phyloP scores from a whole-genome alignment of 1,284 basidiomycete genomes.

The Cutaneotrichosporon cyanovorans region DNA sequence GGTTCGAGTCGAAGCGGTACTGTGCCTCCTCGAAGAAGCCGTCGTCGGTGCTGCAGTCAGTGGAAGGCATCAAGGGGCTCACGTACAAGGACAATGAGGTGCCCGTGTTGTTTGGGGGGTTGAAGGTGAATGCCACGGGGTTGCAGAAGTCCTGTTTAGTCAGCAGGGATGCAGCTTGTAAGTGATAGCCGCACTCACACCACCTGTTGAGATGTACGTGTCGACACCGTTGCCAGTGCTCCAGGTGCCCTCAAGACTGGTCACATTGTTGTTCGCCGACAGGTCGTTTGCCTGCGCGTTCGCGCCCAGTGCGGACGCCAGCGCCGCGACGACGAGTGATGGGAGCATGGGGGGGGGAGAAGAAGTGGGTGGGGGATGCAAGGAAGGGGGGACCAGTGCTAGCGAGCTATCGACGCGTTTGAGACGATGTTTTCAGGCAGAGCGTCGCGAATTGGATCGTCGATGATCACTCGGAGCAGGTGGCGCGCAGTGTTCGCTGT shows the following conservation, averaged over 20 bases:
- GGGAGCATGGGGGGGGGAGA: slow-evolving; percentile 8
- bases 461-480: too few relatives aligned
- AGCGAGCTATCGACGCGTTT: too few relatives aligned
- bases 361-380: not conserved
- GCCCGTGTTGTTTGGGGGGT: slow-evolving; percentile 71
- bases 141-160: slow-evolving; percentile 64
- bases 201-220: slow-evolving; percentile 57
- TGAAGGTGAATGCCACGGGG: slow-evolving; percentile 70
- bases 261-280: slow-evolving; percentile 53
- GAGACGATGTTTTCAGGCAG: too few relatives aligned
- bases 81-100: slow-evolving; percentile 81
- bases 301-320: slow-evolving; percentile 8
- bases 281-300: slow-evolving; percentile 18
- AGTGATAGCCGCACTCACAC: slow-evolving; percentile 53
- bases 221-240: slow-evolving; percentile 62
- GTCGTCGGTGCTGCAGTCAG: slow-evolving; percentile 50
- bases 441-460: too few relatives aligned
- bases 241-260: slow-evolving; percentile 72
- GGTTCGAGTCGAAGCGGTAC: slow-evolving; percentile 78
- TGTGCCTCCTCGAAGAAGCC: slow-evolving; percentile 79
- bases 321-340: slow-evolving; percentile 5
- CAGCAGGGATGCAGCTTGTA: not conserved
- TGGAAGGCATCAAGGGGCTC: too few relatives aligned
- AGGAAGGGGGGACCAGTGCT: too few relatives aligned
- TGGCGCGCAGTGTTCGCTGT: too few relatives aligned